phyloP scores from a whole-genome alignment of 345 rosid species.

The Salix udensis region DNA sequence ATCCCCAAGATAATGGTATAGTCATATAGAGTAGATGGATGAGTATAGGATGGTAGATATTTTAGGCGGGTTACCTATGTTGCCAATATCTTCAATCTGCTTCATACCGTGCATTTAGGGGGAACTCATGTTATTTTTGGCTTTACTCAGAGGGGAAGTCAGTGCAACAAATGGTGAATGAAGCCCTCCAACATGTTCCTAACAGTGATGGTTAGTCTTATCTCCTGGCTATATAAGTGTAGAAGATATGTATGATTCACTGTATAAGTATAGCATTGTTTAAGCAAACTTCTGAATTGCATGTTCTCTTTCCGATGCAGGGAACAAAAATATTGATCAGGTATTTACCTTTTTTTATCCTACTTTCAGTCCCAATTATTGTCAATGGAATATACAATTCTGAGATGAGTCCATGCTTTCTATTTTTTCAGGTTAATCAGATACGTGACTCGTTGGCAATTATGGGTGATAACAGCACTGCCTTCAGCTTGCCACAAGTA shows the following conservation, averaged over 20 bases:
- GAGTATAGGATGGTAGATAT: conserved; percentile 3
- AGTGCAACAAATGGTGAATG: conserved; percentile 94
- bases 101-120: conserved; percentile 2
- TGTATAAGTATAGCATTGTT: conserved; percentile 6
- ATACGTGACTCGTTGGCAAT: conserved; percentile 88
- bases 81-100: not conserved
- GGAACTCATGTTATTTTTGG: conserved; percentile 14
- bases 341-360: conserved; percentile 36
- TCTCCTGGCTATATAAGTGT: not conserved
- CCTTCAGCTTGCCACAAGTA: conserved; percentile 98
- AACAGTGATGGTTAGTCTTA: conserved; percentile 63
- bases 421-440: conserved; percentile 66
- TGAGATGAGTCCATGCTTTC: conserved; percentile 14
- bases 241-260: conserved; percentile 11
- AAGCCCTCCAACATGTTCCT: conserved; percentile 85
- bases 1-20: not conserved
- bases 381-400: conserved; percentile 7
- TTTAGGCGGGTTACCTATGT: not conserved
- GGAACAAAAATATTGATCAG: conserved; percentile 85
- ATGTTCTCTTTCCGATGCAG: conserved; percentile 47
- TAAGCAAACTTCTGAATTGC: conserved; percentile 18
- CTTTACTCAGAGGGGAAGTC: conserved; percentile 82
- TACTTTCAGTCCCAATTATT: not conserved
- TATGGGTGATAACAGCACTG: conserved; percentile 98
- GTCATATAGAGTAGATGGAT: not conserved